Percentiles rank a stretch among this genome's conserved stretches.
Conservation (phyloP, 2,329 filamentous ascomycete species). For the Byssoonygena ceratinophila region DNA sequence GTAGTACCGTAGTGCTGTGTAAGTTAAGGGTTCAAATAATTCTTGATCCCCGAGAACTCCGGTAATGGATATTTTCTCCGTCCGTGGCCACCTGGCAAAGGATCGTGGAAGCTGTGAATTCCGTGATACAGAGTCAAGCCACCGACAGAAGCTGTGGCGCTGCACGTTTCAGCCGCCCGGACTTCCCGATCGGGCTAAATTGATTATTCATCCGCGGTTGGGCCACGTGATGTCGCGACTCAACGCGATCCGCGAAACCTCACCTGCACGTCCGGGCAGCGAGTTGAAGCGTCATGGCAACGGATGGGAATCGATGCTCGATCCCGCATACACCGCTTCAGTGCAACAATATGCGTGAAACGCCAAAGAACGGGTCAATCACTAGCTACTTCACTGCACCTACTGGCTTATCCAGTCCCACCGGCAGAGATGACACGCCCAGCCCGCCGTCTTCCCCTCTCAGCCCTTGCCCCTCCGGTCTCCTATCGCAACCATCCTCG, state of each 20-base stretch:
- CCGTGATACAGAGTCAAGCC: too few relatives aligned
- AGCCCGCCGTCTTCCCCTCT: constrained; percentile 9
- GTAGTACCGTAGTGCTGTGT: too few relatives aligned
- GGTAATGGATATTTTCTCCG: too few relatives aligned
- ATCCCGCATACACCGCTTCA: not conserved
- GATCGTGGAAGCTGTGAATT: too few relatives aligned
- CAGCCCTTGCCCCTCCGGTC: constrained; percentile 10
- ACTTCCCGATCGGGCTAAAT: constrained; percentile 1
- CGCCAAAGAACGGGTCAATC: constrained; percentile 1
- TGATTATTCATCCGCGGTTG: not conserved
- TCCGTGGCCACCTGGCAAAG: too few relatives aligned
- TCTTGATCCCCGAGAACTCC: too few relatives aligned
- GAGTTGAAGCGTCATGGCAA: not conserved
- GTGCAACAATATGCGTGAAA: not conserved
- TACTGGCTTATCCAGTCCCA: not conserved
- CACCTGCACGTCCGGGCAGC: too few relatives aligned
- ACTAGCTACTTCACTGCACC: constrained; percentile 1
- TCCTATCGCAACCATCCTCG: constrained; percentile 9
- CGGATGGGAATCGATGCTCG: not conserved
- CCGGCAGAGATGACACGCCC: not conserved
- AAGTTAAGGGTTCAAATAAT: too few relatives aligned
- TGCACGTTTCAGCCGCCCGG: not conserved
- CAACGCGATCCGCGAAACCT: not conserved
- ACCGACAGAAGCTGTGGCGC: too few relatives aligned
- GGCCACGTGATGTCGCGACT: not conserved